A percentile compares a stretch with the other conserved stretches of the same genome.
Evolutionary conservation across 2,329 filamentous ascomycete genomes (phyloP).

Genomic region (Blastomyces emzantsi): DNA sequence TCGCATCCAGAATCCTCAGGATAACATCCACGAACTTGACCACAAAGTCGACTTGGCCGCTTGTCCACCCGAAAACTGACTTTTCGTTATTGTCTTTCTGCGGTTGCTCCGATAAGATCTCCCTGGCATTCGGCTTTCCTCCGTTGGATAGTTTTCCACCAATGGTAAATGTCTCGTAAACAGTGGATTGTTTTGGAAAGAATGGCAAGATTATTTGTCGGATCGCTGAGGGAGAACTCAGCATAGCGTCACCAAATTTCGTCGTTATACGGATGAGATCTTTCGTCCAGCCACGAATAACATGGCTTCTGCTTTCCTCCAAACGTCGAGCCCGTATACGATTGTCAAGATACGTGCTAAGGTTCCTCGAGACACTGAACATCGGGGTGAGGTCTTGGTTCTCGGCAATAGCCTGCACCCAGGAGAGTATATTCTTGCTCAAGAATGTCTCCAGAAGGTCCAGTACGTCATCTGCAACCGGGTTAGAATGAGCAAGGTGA

Average conservation of each 20-base stretch:
- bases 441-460: constrained; percentile 25
- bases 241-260: constrained; percentile 25
- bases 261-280: constrained; percentile 27
- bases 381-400: constrained; percentile 13
- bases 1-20: no score
- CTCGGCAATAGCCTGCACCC: constrained; percentile 27
- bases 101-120: no score
- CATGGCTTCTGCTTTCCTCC: constrained; percentile 16
- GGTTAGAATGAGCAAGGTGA: constrained; percentile 26
- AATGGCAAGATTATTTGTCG: constrained; percentile 27
- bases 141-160: neutral
- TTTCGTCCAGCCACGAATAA: constrained; percentile 22
- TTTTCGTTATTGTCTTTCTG: no score
- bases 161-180: constrained; percentile 15
- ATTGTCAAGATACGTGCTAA: constrained; percentile 15
- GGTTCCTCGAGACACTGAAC: constrained; percentile 14
- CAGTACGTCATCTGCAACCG: constrained; percentile 19
- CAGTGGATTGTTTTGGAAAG: constrained; percentile 24
- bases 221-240: constrained; percentile 24
- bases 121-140: neutral
- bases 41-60: no score
- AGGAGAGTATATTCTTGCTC: constrained; percentile 28
- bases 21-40: no score
- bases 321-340: constrained; percentile 15
- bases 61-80: no score